These are phyloP conservation scores for Amanita polypyramis DNA, from an alignment of 768 basidiomycete genomes.

Conservation along the genomic window DNA sequence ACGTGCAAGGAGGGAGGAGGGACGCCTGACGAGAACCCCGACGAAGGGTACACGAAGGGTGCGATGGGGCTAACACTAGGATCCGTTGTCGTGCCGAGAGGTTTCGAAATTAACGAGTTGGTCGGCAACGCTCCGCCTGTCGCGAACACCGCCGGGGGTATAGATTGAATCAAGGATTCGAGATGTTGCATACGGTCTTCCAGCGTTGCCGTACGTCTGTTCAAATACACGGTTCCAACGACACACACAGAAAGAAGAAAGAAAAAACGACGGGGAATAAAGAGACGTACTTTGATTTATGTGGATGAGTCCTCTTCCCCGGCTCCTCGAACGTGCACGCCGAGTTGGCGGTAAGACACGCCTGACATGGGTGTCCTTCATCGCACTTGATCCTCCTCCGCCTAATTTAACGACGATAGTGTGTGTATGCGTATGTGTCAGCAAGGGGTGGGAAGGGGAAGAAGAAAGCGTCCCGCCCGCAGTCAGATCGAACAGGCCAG, in stretches of 20 bases:
- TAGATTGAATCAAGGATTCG: conserved; percentile 76
- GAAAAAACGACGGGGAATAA: no score
- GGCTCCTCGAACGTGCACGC: conserved; percentile 83
- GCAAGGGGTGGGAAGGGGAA: no score
- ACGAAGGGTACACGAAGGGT: conserved; percentile 29
- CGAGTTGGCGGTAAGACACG: conserved; percentile 74
- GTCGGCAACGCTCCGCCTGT: conserved; percentile 35
- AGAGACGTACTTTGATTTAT: conserved; percentile 81
- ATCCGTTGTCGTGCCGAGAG: not conserved
- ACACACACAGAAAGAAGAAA: conserved; percentile 8
- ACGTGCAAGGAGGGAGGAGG: conserved; percentile 73
- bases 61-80: conserved; percentile 21
- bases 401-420: no score
- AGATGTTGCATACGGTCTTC: conserved; percentile 87
- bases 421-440: no score
- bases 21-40: conserved; percentile 39
- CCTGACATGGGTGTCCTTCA: conserved; percentile 83
- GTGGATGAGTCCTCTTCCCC: conserved; percentile 75
- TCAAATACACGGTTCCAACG: not conserved
- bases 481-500: not conserved
- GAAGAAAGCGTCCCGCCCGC: no score
- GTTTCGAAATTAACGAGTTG: conserved; percentile 18
- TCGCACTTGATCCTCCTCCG: conserved; percentile 82
- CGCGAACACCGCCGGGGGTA: conserved; percentile 71
- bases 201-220: conserved; percentile 68